Conservation (phyloP, 495 filamentous ascomycete genomes). For the Chlorociboria aeruginascens region DNA sequence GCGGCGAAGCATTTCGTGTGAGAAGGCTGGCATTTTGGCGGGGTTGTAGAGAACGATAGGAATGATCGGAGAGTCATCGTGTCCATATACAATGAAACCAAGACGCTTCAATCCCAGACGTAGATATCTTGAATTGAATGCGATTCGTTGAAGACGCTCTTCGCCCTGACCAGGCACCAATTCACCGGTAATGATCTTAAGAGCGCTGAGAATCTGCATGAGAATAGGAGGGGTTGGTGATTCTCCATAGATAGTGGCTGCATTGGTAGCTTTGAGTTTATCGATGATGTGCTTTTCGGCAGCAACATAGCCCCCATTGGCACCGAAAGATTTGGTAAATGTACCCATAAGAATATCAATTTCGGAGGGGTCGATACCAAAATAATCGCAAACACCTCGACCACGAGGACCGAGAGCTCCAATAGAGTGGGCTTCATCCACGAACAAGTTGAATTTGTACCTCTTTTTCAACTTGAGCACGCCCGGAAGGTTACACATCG, state of each 20-base stretch:
- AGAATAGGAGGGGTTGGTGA: conserved; percentile 77
- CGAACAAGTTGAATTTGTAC: conserved; percentile 92
- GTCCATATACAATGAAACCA: conserved; percentile 91
- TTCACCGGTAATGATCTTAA: conserved; percentile 82
- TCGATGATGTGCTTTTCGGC: conserved; percentile 86
- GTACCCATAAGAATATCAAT: conserved; percentile 98
- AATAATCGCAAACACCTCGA: conserved; percentile 94
- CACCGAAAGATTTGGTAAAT: conserved; percentile 94
- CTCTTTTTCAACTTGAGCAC: conserved; percentile 75
- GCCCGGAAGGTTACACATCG: conserved; percentile 91
- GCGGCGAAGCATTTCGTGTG: conserved; percentile 91
- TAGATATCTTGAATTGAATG: conserved; percentile 97
- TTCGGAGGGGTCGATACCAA: conserved; percentile 73
- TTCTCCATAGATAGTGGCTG: conserved; percentile 80
- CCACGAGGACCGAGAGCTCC: conserved; percentile 83
- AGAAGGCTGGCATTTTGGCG: conserved; percentile 95
- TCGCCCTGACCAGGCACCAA: conserved; percentile 83
- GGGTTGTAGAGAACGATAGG: conserved; percentile 90
- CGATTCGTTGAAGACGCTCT: conserved; percentile 88
- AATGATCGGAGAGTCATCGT: conserved; percentile 96
- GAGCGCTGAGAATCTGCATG: conserved; percentile 72
- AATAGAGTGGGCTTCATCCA: conserved; percentile 95
- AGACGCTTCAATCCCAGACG: conserved; percentile 93
- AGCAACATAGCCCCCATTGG: conserved; percentile 93
- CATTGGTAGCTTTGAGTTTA: conserved; percentile 75